Evolutionary conservation across 2,329 filamentous ascomycete species (phyloP), one percentile per base, ranked within the genome.

Genomic region (Verticillium klebahnii): DNA sequence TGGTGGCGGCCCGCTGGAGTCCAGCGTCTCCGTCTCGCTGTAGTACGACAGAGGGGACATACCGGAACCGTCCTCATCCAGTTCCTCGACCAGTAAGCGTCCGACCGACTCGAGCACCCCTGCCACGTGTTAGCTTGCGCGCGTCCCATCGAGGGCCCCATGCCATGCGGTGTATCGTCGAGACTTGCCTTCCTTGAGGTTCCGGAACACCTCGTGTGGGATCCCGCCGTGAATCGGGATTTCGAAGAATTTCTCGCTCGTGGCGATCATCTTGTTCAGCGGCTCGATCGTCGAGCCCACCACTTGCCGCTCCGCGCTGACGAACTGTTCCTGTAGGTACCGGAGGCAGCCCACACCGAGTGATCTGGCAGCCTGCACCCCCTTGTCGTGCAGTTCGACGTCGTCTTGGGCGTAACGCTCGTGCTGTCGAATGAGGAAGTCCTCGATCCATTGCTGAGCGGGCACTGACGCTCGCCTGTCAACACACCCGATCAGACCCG

Each of bases 1-100:
- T 23, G 9, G 45, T 23, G 45, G n/a, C 45, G 45, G n/a, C 45
- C 19, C 74, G 73, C 69, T 64, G 6, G 71, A 68, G 58, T 70
- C 71, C 57, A 72, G 68, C 62, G 73, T 76, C 55, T 71, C 72
- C 66, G 72, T 75, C 67, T 75, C 74, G 67, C 73, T 76, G 59
- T 67, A 68, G 65, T 71, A 45, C 40, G 58, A 58, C 58, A 56
- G 60, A 57, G 61, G 60, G 11, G 29, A 81, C 83, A 75, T 83
- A 85, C 84, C 84, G 66, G 84, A 85, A 67, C 75, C 83, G 60
- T 86, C 84, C 59, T 86, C 84, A 64, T 86, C 84, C 61, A 84
- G 69, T 63, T 85, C 82, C 57, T 86, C 84, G 17, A 85, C 78
- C 54, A 59, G 17, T 5, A 31, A 19, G 8, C 31, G 54, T n/a